Conservation (phyloP, 1,284 basidiomycete genomes). For the Rhodotorula sp. region DNA sequence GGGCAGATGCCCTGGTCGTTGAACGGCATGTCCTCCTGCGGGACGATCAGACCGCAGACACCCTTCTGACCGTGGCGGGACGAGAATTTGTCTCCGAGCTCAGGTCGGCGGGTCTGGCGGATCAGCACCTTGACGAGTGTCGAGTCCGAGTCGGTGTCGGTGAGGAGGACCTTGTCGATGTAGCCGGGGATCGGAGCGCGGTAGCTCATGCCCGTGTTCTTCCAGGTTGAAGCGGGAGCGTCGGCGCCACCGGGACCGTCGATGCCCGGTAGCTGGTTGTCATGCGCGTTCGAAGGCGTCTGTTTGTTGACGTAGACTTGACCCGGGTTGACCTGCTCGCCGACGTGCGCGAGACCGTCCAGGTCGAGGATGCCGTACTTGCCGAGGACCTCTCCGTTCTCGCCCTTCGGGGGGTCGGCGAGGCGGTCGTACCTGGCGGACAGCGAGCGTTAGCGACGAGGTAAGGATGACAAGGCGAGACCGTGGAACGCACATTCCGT, state of each 20-base stretch:
- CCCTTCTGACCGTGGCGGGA: constrained; percentile 98
- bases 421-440: constrained; percentile 76
- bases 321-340: constrained; percentile 86
- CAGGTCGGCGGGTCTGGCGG: constrained; percentile 92
- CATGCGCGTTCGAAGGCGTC: constrained; percentile 82
- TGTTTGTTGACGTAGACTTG: constrained; percentile 98
- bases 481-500: constrained; percentile 77
- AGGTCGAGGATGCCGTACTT: constrained; percentile 86
- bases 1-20: constrained; percentile 89
- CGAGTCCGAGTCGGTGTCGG: constrained; percentile 89
- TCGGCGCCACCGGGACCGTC: constrained; percentile 49
- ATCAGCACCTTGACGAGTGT: constrained; percentile 99
- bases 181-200: constrained; percentile 89
- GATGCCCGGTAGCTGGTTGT: constrained; percentile 45
- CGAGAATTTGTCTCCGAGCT: constrained; percentile 98
- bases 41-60: constrained; percentile 96
- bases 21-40: constrained; percentile 99
- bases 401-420: constrained; percentile 84
- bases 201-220: constrained; percentile 84
- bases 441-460: constrained; percentile 8
- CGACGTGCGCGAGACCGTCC: constrained; percentile 92
- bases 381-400: constrained; percentile 65
- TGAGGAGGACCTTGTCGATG: constrained; percentile 97
- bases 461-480: background rate
- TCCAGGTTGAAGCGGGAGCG: constrained; percentile 68